These are phyloP conservation scores for Suillus spraguei DNA, from an alignment of 768 basidiomycete species.

Conservation along the genomic window DNA sequence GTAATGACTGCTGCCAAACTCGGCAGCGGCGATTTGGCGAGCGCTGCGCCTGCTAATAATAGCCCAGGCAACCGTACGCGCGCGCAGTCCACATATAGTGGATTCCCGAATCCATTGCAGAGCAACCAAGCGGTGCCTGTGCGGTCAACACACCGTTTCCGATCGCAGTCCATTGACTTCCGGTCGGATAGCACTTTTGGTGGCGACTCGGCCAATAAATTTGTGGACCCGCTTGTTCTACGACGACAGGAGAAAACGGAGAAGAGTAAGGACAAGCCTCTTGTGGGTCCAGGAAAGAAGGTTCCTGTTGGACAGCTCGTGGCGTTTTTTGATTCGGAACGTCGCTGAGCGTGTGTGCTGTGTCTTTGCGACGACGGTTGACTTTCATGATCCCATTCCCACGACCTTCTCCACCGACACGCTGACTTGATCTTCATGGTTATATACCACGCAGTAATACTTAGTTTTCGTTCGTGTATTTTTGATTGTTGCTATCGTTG, in stretches of 20 bases:
- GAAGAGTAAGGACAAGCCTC: slow-evolving; percentile 40
- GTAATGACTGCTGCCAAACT: slow-evolving; percentile 38
- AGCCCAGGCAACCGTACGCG: slow-evolving; percentile 40
- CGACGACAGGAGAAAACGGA: slow-evolving; percentile 62
- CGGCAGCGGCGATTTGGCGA: slow-evolving; percentile 27
- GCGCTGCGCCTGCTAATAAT: slow-evolving; percentile 18
- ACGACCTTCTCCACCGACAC: background rate
- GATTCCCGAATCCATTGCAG: slow-evolving; percentile 28
- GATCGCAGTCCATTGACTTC: slow-evolving; percentile 43
- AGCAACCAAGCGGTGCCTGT: slow-evolving; percentile 27
- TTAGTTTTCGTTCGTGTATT: slow-evolving; percentile 10
- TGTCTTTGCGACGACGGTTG: background rate
- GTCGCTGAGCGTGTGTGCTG: slow-evolving; percentile 8
- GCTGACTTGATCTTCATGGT: slow-evolving; percentile 9
- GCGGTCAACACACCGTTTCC: slow-evolving; percentile 28
- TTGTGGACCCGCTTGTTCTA: slow-evolving; percentile 77
- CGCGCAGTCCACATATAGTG: slow-evolving; percentile 62
- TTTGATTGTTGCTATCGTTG: slow-evolving; percentile 10
- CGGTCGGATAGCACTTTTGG: slow-evolving; percentile 22
- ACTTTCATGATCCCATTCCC: slow-evolving; percentile 3
- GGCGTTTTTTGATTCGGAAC: slow-evolving; percentile 73
- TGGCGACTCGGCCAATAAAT: slow-evolving; percentile 40
- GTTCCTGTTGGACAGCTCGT: slow-evolving; percentile 77
- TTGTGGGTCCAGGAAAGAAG: slow-evolving; percentile 49
- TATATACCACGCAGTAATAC: slow-evolving; percentile 5